Evolutionary conservation across 805 yeast species (phyloP), one percentile per base, ranked within the genome.

Genomic region (Cyberlindnera amylophila): DNA sequence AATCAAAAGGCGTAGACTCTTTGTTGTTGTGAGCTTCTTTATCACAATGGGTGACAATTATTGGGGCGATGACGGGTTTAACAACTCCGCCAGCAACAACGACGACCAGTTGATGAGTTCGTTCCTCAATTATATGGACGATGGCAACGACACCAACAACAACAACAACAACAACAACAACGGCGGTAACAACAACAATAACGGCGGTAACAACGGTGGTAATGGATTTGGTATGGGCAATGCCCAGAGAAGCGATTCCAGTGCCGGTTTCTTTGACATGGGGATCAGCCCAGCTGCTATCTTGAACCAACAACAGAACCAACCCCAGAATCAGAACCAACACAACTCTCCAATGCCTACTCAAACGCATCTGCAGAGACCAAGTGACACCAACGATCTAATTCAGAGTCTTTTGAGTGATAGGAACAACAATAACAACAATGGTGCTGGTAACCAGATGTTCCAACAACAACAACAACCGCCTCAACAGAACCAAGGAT

Each of bases 71-170:
- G 61, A 57, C 34, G 57, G 49, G 47, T 41, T 53, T 36, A 54
- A 43, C 42, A 52, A 49, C 32, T 45, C 37, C 42, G 50, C 34
- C 33, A 37, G 28, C 34, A 49, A 40, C 46, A 45, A 46, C 32
- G 57, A 51, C 29, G 57, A 54, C 39, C 51, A 46, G 39, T 47
- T 60, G 37, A 74, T 74, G 55, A 69, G 69, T 36, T 61, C 77
- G 29, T 80, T 79, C 24, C 58, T 77, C 29, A 70, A 71, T 51
- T 74, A 77, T 46, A 59, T 74, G 45, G 35, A 34, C 35, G 41
- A 26, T 32, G 27, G 38, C 46, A 13, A 33, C 38, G 38, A 15
- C 42, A 58, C 59, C 34, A 55, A 56, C 38, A 59, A 59, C 42
- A 58, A 60, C 34, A 55, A 56, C 38, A 59, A 60, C 36, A 51